Evolutionary conservation across 257 asterid species (phyloP), one percentile per base, ranked within the genome.

Genomic region (Solanum chiquidenum): DNA sequence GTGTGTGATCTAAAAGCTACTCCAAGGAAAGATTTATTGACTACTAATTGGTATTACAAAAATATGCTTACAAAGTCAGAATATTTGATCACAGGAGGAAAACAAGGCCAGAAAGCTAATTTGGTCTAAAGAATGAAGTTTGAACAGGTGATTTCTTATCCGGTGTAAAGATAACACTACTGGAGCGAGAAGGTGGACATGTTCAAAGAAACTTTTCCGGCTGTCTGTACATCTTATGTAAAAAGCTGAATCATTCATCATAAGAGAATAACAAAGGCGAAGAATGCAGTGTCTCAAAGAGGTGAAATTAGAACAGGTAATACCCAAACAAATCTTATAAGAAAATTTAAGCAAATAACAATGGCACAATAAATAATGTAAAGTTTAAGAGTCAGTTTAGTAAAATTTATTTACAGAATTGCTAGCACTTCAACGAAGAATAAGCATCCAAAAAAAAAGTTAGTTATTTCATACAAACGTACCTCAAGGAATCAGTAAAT

Each of bases 401-500:
- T 25, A 42, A 42, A 77, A 42, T 42, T 25, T 4, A 38, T 2
- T 27, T 4, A 7, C 13, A 12, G 13, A 13, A 44, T 77, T 12
- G 60, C 35, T 42, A n/a, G 34, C 83, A 76, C 21, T 38, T 12
- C 31, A 73, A 73, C 1, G 31, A 20, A 73, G 58, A 75, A 38
- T 38, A 23, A 75, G 34, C 34, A 79, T 27, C 64, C 84, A 79
- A 79, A 46, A 80, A 80, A 3, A 46, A 44, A 16, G 27, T 14
- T 44, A 23, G 66, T 5, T 27, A 40, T 77, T n/a, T 14, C 64
- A 75, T 29, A 23, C 55, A 49, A 23, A 46, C 88, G 27, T 88
- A 96, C 99, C 99, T 96, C 87, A 97, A 88, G 86, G 91, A 88
- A 89, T 97, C 98, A 13, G 96, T 87, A 31, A 97, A 84, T 40